Evolutionary conservation across 176 grass and related monocot species (phyloP), one percentile per base, ranked within the genome.

Genomic region (Ensete ventricosum): DNA sequence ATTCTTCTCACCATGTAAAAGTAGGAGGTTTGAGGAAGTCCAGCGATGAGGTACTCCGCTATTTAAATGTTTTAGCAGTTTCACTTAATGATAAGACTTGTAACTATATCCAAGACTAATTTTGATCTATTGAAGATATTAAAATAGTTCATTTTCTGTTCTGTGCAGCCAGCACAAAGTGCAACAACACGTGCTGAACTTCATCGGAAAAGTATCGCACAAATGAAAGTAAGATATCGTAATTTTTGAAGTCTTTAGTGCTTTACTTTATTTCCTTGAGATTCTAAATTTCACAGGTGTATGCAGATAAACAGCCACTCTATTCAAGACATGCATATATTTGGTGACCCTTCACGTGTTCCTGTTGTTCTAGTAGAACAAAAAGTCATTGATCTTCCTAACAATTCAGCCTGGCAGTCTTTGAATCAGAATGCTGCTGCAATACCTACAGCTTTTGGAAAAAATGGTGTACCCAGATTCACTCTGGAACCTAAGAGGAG

Each of bases 321-420:
- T 48, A 64, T 97, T 55, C 94, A 97, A 81, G 94, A 93, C 69
- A 91, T 93, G 94, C 85, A 91, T 69, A 97, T 97, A 34, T 97
- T 90, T 80, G 83, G 81, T 77, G 84, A 97, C 68, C 94, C 94
- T 83, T 90, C 94, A 78, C 84, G 52, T 71, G 78, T 89, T 73
- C 93, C 94, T 83, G 85, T 97, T 87, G 83, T 97, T 85, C 82
- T 88, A 69, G 88, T 97, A 73, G 94, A 97, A 62, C 85, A 97
- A 14, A 88, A 97, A 82, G 79, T 83, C 73, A 93, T 97, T 86
- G 83, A 78, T 84, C 84, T 93, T 85, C 94, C 90, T 17, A 55
- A 83, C 27, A 71, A 83, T 74, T 83, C 86, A 70, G 9, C 62
- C 12, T 52, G 54, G 83, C 77, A 83, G 53, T 60, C 21, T 77